phyloP scores from a whole-genome alignment of 352 stramenopile genomes.

The Globisporangium lucens region DNA sequence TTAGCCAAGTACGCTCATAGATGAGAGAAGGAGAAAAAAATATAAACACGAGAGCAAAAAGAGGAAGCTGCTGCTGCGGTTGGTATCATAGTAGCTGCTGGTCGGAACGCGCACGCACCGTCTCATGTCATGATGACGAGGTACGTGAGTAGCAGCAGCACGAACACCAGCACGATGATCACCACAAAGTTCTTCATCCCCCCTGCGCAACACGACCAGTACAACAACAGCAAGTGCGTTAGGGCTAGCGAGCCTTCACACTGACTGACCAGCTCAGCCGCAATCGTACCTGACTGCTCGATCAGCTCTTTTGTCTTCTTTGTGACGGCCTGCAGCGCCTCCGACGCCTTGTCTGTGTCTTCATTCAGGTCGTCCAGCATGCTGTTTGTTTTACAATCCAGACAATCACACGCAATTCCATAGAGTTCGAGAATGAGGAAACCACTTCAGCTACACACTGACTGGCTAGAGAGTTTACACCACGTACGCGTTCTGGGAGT shows the following conservation, averaged over 20 bases:
- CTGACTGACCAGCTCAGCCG: no score
- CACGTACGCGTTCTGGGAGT: conserved; percentile 75
- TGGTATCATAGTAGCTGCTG: neutral
- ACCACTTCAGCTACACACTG: neutral
- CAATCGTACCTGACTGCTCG: conserved; percentile 56
- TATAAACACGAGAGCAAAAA: conserved; percentile 10
- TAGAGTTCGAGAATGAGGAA: neutral
- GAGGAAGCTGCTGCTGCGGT: neutral
- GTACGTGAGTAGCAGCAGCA: conserved; percentile 84
- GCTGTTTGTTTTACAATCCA: conserved; percentile 28
- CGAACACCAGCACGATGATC: conserved; percentile 83
- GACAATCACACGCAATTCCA: neutral
- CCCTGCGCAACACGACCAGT: conserved; percentile 24
- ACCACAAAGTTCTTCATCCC: conserved; percentile 86
- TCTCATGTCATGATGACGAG: conserved; percentile 85
- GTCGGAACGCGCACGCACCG: conserved; percentile 13
- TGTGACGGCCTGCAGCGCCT: conserved; percentile 66
- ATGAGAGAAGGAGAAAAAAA: neutral
- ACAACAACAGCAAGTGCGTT: neutral
- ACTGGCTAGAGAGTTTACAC: neutral
- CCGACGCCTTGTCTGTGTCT: conserved; percentile 80
- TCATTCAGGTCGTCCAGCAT: conserved; percentile 84
- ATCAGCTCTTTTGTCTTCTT: conserved; percentile 88
- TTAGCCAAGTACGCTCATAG: neutral
- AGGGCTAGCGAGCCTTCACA: neutral